Evolutionary conservation across 2,329 filamentous ascomycete species (phyloP).

Genomic region (Exophiala mesophila): DNA sequence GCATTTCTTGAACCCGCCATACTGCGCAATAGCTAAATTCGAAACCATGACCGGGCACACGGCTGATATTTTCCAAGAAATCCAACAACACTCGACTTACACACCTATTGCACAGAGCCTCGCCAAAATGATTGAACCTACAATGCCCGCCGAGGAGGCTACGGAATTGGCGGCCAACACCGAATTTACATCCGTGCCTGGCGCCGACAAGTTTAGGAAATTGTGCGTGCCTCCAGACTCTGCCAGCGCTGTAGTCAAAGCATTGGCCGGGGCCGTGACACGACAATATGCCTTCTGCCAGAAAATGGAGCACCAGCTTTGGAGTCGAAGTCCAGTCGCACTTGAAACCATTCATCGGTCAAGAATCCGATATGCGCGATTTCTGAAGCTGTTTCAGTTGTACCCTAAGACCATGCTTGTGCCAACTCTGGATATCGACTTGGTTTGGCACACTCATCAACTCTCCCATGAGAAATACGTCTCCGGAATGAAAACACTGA

Average conservation of each 20-base stretch:
- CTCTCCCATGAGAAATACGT: constrained; percentile 31
- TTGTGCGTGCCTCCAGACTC: background rate
- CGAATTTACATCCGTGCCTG: too few species aligned
- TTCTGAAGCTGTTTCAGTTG: constrained; percentile 33
- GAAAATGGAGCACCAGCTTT: constrained; percentile 40
- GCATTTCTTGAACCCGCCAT: constrained; percentile 4
- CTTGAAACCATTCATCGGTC: constrained; percentile 34
- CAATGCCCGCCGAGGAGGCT: constrained; percentile 2
- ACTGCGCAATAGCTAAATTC: constrained; percentile 1
- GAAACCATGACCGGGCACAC: constrained; percentile 10
- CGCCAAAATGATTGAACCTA: background rate
- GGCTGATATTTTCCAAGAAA: constrained; percentile 10
- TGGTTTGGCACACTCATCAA: constrained; percentile 45
- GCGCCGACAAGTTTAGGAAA: too few species aligned
- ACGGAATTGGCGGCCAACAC: too few species aligned
- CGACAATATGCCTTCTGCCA: constrained; percentile 38
- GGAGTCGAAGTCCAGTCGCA: constrained; percentile 37
- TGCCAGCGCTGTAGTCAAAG: background rate
- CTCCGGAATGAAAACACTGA: constrained; percentile 8
- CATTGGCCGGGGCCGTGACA: constrained; percentile 32
- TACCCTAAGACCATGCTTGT: constrained; percentile 32
- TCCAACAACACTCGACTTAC: background rate
- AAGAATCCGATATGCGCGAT: constrained; percentile 37
- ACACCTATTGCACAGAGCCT: background rate
- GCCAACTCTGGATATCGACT: constrained; percentile 41